Percentiles rank a stretch among this genome's conserved stretches.
Conservation (phyloP, 2,329 filamentous ascomycete genomes). For the Cadophora sp. region DNA sequence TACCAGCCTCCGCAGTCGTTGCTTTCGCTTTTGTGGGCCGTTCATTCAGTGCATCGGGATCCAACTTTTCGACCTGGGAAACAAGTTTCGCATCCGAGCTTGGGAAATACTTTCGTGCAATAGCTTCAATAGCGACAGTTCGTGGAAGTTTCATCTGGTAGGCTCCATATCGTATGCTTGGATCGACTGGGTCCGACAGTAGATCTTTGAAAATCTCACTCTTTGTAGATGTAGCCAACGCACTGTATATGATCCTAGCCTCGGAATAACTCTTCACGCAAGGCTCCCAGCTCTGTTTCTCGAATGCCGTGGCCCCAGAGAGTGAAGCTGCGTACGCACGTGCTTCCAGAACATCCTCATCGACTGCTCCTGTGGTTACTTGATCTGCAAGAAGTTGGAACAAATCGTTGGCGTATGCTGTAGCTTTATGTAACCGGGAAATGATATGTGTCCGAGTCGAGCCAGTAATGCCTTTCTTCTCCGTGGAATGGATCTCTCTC, state of each 20-base stretch:
- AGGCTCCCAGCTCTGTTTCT: slow-evolving; percentile 84
- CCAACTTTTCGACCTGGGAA: slow-evolving; percentile 71
- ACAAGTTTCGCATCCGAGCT: slow-evolving; percentile 67
- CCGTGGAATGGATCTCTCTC: slow-evolving; percentile 81
- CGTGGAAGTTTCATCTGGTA: slow-evolving; percentile 90
- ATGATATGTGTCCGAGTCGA: slow-evolving; percentile 87
- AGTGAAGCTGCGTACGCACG: slow-evolving; percentile 82
- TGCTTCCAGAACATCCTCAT: slow-evolving; percentile 81
- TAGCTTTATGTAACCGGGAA: slow-evolving; percentile 83
- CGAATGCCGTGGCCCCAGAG: slow-evolving; percentile 79
- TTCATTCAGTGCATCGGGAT: slow-evolving; percentile 71
- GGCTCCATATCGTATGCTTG: slow-evolving; percentile 91
- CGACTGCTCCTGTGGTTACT: slow-evolving; percentile 66
- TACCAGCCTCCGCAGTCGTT: slow-evolving; percentile 57
- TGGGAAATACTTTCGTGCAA: slow-evolving; percentile 82
- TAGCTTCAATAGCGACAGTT: slow-evolving; percentile 79
- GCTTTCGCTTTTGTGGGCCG: slow-evolving; percentile 56
- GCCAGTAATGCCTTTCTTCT: slow-evolving; percentile 80
- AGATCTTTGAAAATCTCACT: slow-evolving; percentile 87
- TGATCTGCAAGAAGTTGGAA: slow-evolving; percentile 70
- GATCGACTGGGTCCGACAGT: slow-evolving; percentile 84
- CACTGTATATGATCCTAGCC: slow-evolving; percentile 82
- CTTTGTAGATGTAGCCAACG: slow-evolving; percentile 69
- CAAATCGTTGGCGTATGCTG: slow-evolving; percentile 71
- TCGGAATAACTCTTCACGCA: slow-evolving; percentile 80